Base-by-base conservation (phyloP, 306 rosid genomes). In the Coriaria nepalensis region DNA sequence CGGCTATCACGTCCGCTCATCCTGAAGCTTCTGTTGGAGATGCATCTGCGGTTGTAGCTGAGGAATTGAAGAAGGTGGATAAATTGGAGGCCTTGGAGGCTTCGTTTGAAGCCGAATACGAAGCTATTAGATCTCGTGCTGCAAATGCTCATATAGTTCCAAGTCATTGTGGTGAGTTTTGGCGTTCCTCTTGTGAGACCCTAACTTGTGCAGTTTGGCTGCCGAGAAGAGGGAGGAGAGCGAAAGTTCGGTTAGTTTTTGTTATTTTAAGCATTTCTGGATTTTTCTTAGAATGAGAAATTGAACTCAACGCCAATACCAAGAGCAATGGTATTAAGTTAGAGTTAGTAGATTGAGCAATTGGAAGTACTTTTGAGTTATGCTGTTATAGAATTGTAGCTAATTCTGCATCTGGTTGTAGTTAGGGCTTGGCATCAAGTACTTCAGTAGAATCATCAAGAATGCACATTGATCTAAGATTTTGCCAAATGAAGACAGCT, bases 121-220 rank as follows among this genome's bases (percentile, higher is more conserved):
- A 82, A 70, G 73, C 80, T 41, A 55, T 80, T 69, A 77, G 90
- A 87, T 82, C 94, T 75, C 92, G 96, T 9, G 67, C 66, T 59
- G 51, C 68, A 53, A 71, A 68, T 61, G 75, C 68, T 56, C 96
- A 87, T 11, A 94, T 71, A 3, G 81, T 82, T 62, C 96, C 96
- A 20, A 79, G 58, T 75, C 94, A 87, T 67, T 80, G 94, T 12
- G 96, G 96, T 87, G 70, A 77, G 87, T 55, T 36, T 51, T 11
- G 33, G 33, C 37, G 59, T 47, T 13, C 41, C 32, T 20, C 5
- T 71, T 54, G 8, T 0, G 6, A 54, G 69, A 71, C 56, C 67
- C 70, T 59, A 10, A 39, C 47, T 45, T 43, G 29, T 20, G 29
- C 29, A 20, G 29, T 20, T 55, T 56, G 41, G 34, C 20, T 62